These are phyloP conservation scores for Lepidium sativum DNA, from an alignment of 345 rosid species.

Conservation along the genomic window DNA sequence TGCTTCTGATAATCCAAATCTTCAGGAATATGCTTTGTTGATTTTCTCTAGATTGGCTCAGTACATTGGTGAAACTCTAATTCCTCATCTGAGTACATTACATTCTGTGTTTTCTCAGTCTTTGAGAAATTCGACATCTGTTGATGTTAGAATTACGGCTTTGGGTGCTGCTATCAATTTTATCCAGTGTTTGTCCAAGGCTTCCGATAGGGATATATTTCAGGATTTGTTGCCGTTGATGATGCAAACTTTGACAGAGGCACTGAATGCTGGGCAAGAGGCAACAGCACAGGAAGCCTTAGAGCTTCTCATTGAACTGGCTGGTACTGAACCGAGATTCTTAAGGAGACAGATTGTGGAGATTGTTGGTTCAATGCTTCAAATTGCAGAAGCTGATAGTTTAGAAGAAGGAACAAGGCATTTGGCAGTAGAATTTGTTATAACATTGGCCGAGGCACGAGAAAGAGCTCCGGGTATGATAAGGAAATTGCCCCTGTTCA, in stretches of 20 bases:
- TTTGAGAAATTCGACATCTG: slow-evolving; percentile 27
- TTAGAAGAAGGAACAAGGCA: slow-evolving; percentile 66
- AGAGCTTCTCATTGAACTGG: slow-evolving; percentile 57
- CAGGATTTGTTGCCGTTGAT: slow-evolving; percentile 58
- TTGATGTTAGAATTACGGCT: slow-evolving; percentile 49
- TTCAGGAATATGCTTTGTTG: slow-evolving; percentile 51
- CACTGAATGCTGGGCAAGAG: slow-evolving; percentile 46
- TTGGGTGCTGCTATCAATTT: slow-evolving; percentile 46
- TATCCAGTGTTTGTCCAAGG: slow-evolving; percentile 41
- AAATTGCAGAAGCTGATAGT: slow-evolving; percentile 59
- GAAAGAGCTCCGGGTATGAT: slow-evolving; percentile 77
- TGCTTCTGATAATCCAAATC: slow-evolving; percentile 28
- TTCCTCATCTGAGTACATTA: slow-evolving; percentile 35
- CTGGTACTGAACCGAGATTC: slow-evolving; percentile 59
- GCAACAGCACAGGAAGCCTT: slow-evolving; percentile 65
- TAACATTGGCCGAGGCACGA: slow-evolving; percentile 58
- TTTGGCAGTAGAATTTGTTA: slow-evolving; percentile 53
- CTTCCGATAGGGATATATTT: slow-evolving; percentile 44
- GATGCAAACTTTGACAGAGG: slow-evolving; percentile 61
- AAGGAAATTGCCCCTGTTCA: slow-evolving; percentile 65
- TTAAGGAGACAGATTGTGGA: slow-evolving; percentile 50
- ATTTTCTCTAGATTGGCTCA: slow-evolving; percentile 59
- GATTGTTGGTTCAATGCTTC: slow-evolving; percentile 60
- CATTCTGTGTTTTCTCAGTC: slow-evolving; percentile 47
- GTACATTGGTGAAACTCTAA: slow-evolving; percentile 43